These are phyloP conservation scores for Clathrospora elynae DNA, from an alignment of 2,329 filamentous ascomycete genomes.

Conservation along the genomic window DNA sequence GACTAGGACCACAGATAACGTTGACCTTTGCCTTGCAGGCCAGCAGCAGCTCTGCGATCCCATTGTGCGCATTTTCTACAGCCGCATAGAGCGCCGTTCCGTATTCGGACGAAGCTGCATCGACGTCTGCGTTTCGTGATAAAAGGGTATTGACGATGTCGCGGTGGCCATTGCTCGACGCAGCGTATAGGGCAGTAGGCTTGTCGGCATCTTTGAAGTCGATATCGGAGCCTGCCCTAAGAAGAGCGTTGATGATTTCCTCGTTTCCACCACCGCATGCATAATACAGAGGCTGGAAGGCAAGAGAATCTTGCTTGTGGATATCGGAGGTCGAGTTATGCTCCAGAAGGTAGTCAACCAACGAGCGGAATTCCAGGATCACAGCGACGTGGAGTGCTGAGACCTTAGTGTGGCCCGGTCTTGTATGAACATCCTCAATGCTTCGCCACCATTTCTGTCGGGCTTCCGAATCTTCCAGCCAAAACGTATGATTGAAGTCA, in stretches of 20 bases:
- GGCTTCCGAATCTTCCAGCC: slow-evolving; percentile 17
- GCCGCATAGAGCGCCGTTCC: slow-evolving; percentile 27
- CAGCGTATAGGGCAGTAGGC: slow-evolving; percentile 21
- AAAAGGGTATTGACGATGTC: slow-evolving; percentile 24
- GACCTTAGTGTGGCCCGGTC: slow-evolving; percentile 15
- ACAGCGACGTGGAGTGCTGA: slow-evolving; percentile 28
- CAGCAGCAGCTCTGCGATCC: slow-evolving; percentile 19
- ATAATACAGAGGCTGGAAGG: slow-evolving; percentile 28
- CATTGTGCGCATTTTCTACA: slow-evolving; percentile 13
- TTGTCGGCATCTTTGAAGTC: slow-evolving; percentile 13
- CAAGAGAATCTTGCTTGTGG: slow-evolving; percentile 25
- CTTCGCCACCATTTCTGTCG: slow-evolving; percentile 27
- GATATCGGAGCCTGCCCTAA: slow-evolving; percentile 23
- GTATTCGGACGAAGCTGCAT: slow-evolving; percentile 12
- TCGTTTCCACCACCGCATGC: slow-evolving; percentile 22
- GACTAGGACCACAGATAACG: slow-evolving; percentile 12
- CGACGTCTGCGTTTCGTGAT: slow-evolving; percentile 19
- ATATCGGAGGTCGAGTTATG: slow-evolving; percentile 15
- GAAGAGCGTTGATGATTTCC: slow-evolving; percentile 23
- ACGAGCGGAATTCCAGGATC: slow-evolving; percentile 20
- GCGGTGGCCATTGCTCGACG: slow-evolving; percentile 18
- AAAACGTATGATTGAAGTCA: slow-evolving; percentile 21
- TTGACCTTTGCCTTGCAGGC: slow-evolving; percentile 23
- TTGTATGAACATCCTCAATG: slow-evolving; percentile 19
- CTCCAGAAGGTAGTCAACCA: slow-evolving; percentile 27